These are phyloP conservation scores for Hemileccinum impolitum DNA, from an alignment of 768 basidiomycete genomes.

Conservation along the genomic window DNA sequence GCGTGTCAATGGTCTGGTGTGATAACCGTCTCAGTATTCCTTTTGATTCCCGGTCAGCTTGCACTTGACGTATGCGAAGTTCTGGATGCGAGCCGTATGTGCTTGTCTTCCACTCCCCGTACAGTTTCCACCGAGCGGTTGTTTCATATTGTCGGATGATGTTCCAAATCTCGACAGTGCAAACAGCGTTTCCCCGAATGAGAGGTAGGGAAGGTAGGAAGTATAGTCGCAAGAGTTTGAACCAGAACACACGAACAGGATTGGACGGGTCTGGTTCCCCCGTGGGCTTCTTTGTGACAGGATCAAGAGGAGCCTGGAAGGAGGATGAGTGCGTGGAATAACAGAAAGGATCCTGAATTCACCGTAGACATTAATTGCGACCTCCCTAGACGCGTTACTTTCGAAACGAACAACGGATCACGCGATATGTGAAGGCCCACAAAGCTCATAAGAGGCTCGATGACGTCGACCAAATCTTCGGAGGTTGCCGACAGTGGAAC, in stretches of 20 bases:
- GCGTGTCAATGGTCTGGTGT: constrained; percentile 75
- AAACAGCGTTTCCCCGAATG: constrained; percentile 81
- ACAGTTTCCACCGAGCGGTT: constrained; percentile 81
- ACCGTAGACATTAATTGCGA: constrained; percentile 57
- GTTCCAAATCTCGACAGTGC: constrained; percentile 90
- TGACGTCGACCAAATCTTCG: constrained; percentile 70
- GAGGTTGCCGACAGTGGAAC: constrained; percentile 61
- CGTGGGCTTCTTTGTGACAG: constrained; percentile 57
- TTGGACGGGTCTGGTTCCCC: constrained; percentile 53
- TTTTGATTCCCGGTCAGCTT: constrained; percentile 86
- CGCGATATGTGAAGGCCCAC: constrained; percentile 80
- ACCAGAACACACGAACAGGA: constrained; percentile 80
- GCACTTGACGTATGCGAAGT: constrained; percentile 72
- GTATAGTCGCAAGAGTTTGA: constrained; percentile 70
- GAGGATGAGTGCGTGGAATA: constrained; percentile 4
- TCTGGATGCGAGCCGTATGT: constrained; percentile 75
- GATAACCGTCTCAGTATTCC: constrained; percentile 85
- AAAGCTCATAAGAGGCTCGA: constrained; percentile 78
- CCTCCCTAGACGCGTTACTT: constrained; percentile 76
- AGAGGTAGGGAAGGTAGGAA: constrained; percentile 86
- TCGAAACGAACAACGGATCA: constrained; percentile 72
- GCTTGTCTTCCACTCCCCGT: constrained; percentile 89
- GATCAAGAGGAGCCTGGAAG: constrained; percentile 47
- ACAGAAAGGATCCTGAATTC: constrained; percentile 12
- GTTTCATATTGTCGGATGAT: constrained; percentile 79